Evolutionary conservation across 2,329 filamentous ascomycete genomes (phyloP).

Genomic region (Thyridium curvatum): DNA sequence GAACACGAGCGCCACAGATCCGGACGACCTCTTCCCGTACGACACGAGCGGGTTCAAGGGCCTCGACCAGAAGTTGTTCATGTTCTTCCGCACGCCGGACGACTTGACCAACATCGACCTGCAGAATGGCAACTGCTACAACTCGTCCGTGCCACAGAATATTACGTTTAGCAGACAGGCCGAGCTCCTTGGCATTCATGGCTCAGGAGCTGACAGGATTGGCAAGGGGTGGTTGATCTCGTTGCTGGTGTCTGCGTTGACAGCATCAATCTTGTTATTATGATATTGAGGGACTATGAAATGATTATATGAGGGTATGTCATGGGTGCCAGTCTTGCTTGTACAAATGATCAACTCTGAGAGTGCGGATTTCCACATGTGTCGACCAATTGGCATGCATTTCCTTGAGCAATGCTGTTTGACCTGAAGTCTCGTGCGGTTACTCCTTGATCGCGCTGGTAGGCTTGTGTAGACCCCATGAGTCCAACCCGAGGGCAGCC

Average conservation of each 20-base stretch:
- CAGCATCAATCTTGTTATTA: too few species aligned
- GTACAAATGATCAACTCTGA: too few species aligned
- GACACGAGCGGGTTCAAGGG: slow-evolving; percentile 65
- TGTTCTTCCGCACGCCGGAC: slow-evolving; percentile 72
- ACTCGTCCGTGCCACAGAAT: slow-evolving; percentile 59
- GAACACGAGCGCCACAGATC: slow-evolving; percentile 66
- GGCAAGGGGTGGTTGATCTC: not conserved
- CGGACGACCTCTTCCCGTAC: slow-evolving; percentile 64
- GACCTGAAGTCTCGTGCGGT: too few species aligned
- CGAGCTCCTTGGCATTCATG: slow-evolving; percentile 23
- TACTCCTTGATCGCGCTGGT: too few species aligned
- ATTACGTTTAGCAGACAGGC: slow-evolving; percentile 65
- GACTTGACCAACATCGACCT: slow-evolving; percentile 64
- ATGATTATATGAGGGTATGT: too few species aligned
- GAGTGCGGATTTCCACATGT: too few species aligned
- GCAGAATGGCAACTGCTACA: slow-evolving; percentile 60
- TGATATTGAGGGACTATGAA: too few species aligned
- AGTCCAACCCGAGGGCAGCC: slow-evolving; percentile 20
- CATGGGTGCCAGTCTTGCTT: too few species aligned
- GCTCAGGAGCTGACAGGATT: slow-evolving; percentile 31
- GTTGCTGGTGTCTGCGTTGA: too few species aligned
- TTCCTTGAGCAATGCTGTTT: too few species aligned
- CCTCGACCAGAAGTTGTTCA: slow-evolving; percentile 61
- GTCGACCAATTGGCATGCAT: too few species aligned
- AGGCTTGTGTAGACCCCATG: too few species aligned